Base-by-base conservation (phyloP, 768 basidiomycete genomes). In the Gloeopeniophorella convolvens region DNA sequence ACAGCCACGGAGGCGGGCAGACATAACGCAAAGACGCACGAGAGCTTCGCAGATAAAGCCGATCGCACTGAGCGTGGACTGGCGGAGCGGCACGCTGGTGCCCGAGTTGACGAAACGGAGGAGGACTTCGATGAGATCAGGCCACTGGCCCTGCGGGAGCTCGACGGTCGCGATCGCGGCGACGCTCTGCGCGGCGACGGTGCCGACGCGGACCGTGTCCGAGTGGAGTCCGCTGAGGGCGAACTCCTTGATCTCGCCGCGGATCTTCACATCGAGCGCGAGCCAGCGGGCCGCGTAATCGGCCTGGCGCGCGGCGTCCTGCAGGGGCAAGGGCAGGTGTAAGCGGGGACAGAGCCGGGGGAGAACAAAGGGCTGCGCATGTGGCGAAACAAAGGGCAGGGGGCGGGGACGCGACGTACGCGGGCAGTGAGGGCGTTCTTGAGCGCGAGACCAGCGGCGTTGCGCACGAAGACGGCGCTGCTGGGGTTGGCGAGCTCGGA, bases 11-110 rank as follows among this genome's bases (percentile, higher is more conserved):
- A n/a, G n/a, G n/a, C n/a, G n/a, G n/a, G n/a, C 20, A 47, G 31
- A 28, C 2, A 31, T 18, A 30, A 21, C 31, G 35, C 16, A 42
- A 53, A 36, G 24, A 84, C 94, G 63, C 61, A 97, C 94, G 72
- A 96, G 89, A 48, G 81, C 75, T 70, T 99, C 96, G 73, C 96
- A 99, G 68, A 97, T 93, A 69, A 83, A 97, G 39, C 96, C 96
- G 70, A 99, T 91, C 16, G 94, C 82, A 68, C 96, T 91, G 11
- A 98, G 74, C 8, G 94, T 94, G 2, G 92, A 79, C 54, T 96
- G 86, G 63, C 77, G 80, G 58, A 94, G 71, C 59, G 82, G 86
- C 10, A 79, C 71, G 63, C 88, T 90, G 33, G 72, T 55, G 32
- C 75, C 74, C 59, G 82, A 81, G 68, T 88, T 89, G 50, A 95